phyloP scores from a whole-genome alignment of 2,329 filamentous ascomycete species.

The Exophiala sp. region DNA sequence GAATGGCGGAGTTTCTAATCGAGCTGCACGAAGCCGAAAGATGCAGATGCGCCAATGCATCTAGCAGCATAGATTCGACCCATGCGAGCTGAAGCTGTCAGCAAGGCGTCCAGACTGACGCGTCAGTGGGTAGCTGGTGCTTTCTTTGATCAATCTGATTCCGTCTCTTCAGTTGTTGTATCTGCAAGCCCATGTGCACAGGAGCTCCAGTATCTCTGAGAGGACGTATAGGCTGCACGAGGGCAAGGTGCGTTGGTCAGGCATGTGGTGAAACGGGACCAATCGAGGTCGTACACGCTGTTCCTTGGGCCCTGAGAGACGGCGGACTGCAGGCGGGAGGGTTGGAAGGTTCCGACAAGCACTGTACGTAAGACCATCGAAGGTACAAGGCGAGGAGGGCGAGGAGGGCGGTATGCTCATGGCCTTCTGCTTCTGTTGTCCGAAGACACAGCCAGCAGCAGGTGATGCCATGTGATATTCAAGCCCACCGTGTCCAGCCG shows the following conservation, averaged over 20 bases:
- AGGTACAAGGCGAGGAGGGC: no score
- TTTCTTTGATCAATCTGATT: background rate
- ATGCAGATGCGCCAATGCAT: conserved; percentile 16
- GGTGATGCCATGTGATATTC: no score
- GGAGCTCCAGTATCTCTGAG: no score
- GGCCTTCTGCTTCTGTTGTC: no score
- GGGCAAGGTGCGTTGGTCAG: background rate
- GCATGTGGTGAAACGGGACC: background rate
- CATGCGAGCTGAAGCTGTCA: conserved; percentile 12
- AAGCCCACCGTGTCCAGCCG: no score
- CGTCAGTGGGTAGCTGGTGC: background rate
- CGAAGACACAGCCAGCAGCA: no score
- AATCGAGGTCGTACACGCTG: conserved; percentile 1
- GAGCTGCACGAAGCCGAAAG: conserved; percentile 12
- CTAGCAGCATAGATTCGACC: background rate
- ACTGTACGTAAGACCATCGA: no score
- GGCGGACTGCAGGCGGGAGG: background rate
- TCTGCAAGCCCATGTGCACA: no score
- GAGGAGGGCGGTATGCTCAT: no score
- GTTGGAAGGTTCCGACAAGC: background rate
- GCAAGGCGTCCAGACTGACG: background rate
- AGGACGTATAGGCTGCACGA: no score
- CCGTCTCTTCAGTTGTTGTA: background rate
- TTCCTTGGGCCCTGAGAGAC: background rate
- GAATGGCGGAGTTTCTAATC: background rate